Evolutionary conservation across 257 asterid species (phyloP), one percentile per base, ranked within the genome.

Genomic region (Nicotiana obtusifolia): DNA sequence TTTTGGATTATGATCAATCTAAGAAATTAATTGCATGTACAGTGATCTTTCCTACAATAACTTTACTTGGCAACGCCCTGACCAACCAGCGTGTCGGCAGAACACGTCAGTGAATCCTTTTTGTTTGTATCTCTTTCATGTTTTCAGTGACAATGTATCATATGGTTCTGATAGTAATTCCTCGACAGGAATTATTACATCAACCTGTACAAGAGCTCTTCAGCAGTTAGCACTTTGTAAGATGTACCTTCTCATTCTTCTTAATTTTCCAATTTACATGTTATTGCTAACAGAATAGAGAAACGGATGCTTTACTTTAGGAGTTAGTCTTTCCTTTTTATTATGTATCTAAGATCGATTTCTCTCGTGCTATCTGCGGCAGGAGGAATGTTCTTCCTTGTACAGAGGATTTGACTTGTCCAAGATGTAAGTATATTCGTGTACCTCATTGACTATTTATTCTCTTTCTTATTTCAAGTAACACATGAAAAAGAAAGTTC

Each of bases 11-110:
- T 80, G 78, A 80, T 10, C 49, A 9, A 26, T 65, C 75, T 80
- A 56, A 64, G 57, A 80, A 10, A 33, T 30, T 1, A 59, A 57
- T 80, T 64, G 49, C 28, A 35, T 81, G n/a, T 81, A 86, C 97
- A 93, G 97, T 67, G 98, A 93, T 88, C 93, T 93, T 82, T 93
- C 98, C 82, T 94, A 93, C 92, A 94, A 94, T 86, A 94, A 94
- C 84, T 93, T 94, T 77, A 90, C 96, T 14, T 89, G 91, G 96
- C 91, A 89, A 90, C 94, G 91, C 85, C 88, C 93, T 3, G 93
- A 87, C 10, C 90, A 87, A 71, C 89, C 92, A 75, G 90, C 95
- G 76, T 94, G 98, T 86, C 93, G 61, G 84, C 84, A 67, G 71
- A 86, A 89, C 90, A 83, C 65, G 98, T 94, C 52, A 84, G 93